Evolutionary conservation across 176 grass and related monocot species (phyloP).

Genomic region (Cymbopogon citratus): DNA sequence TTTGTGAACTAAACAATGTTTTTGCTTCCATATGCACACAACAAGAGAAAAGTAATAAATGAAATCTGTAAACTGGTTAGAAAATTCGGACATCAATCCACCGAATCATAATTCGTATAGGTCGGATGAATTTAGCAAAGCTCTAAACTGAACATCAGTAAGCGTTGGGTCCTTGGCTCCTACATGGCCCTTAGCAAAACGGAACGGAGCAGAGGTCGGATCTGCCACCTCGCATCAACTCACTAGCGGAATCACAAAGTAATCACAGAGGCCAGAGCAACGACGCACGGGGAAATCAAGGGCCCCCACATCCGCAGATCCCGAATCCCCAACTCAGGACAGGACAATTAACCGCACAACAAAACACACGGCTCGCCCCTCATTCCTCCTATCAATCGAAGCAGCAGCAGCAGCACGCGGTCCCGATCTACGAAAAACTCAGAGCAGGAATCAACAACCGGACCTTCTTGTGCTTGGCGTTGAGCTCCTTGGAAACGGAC

Average conservation of each 20-base stretch:
- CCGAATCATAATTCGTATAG: not conserved
- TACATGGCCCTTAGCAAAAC: not conserved
- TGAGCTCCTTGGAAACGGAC: conserved; percentile 92
- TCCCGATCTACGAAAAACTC: conserved; percentile 20
- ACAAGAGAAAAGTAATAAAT: not conserved
- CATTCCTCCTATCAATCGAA: not conserved
- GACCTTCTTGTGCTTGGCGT: conserved; percentile 95
- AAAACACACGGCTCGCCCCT: not conserved
- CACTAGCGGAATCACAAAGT: not conserved
- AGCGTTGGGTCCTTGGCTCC: not conserved
- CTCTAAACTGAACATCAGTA: not conserved
- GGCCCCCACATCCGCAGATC: conserved; percentile 15
- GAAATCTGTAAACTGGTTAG: not conserved
- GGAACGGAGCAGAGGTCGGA: conserved; percentile 10
- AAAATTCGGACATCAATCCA: not conserved
- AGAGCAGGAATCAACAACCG: not conserved
- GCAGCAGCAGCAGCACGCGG: not conserved
- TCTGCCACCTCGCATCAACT: conserved; percentile 13
- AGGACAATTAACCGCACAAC: not conserved
- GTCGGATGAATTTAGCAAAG: not conserved
- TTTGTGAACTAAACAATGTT: not conserved
- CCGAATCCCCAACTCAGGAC: not conserved
- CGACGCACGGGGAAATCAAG: not conserved
- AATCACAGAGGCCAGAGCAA: not conserved
- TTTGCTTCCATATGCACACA: not conserved